Conservation (phyloP, 2,329 filamentous ascomycete species). For the Cordyceps militaris region DNA sequence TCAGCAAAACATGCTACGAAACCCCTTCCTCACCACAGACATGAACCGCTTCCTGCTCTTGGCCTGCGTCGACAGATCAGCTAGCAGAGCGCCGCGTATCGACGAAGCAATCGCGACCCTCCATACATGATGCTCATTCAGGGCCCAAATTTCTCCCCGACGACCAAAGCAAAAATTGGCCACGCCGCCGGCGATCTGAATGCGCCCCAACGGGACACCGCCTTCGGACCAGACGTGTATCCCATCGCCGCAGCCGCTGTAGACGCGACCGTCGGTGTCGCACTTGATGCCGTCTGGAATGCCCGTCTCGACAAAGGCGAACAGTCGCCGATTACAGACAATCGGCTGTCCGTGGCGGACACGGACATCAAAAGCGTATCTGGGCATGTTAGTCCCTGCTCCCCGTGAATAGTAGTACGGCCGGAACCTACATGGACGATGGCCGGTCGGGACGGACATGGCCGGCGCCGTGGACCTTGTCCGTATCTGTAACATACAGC, state of each 20-base stretch:
- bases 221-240: slow-evolving; percentile 40
- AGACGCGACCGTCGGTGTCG: slow-evolving; percentile 40
- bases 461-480: slow-evolving; percentile 25
- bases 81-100: background rate
- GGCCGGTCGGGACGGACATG: slow-evolving; percentile 18
- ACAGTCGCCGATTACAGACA: slow-evolving; percentile 41
- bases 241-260: slow-evolving; percentile 42
- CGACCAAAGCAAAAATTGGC: slow-evolving; percentile 43
- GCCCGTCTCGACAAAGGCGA: slow-evolving; percentile 41
- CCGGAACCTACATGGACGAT: slow-evolving; percentile 24
- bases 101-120: slow-evolving; percentile 19
- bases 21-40: background rate
- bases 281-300: slow-evolving; percentile 43
- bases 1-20: background rate
- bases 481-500: slow-evolving; percentile 40
- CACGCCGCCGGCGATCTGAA: slow-evolving; percentile 33
- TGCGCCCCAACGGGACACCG: slow-evolving; percentile 39
- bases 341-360: slow-evolving; percentile 27
- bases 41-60: background rate
- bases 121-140: slow-evolving; percentile 41
- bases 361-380: slow-evolving; percentile 30
- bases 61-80: background rate
- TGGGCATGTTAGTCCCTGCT: slow-evolving; percentile 11
- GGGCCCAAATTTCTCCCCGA: slow-evolving; percentile 36
- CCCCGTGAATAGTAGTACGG: too few relatives aligned